A percentile compares a stretch with the other conserved stretches of the same genome.
phyloP scores from a whole-genome alignment of 2,329 filamentous ascomycete species.

The Aspergillus latus region DNA sequence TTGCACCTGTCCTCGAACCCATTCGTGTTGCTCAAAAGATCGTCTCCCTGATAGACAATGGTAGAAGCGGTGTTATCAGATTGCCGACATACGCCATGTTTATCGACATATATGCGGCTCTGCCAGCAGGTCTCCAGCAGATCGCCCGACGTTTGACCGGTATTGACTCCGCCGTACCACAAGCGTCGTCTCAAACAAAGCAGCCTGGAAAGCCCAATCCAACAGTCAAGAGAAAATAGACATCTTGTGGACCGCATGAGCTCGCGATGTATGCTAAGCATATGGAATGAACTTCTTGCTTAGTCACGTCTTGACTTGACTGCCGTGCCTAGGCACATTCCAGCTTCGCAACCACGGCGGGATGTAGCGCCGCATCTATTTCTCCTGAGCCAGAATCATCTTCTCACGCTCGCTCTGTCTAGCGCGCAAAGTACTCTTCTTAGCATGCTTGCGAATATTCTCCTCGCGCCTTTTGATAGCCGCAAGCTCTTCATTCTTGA shows the following conservation, averaged over 20 bases:
- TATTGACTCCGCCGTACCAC: constrained; percentile 74
- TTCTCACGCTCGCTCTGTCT: constrained; percentile 83
- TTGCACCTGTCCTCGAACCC: constrained; percentile 84
- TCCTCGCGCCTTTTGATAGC: constrained; percentile 88
- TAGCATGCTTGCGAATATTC: constrained; percentile 88
- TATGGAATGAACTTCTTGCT: background rate
- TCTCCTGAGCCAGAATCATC: constrained; percentile 73
- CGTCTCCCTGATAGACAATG: constrained; percentile 74
- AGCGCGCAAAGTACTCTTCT: constrained; percentile 71
- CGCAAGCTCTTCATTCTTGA: constrained; percentile 85
- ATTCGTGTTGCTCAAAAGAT: constrained; percentile 87
- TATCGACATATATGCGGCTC: constrained; percentile 73
- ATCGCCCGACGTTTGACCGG: constrained; percentile 69
- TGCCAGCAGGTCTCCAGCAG: constrained; percentile 74
- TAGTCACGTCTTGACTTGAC: background rate
- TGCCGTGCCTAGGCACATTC: background rate
- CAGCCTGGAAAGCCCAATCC: constrained; percentile 17
- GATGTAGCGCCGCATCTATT: constrained; percentile 43
- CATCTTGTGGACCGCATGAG: background rate
- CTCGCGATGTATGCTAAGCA: too few species aligned
- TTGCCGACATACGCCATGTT: constrained; percentile 82
- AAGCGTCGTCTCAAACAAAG: constrained; percentile 23
- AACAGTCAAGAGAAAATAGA: constrained; percentile 25
- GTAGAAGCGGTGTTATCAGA: constrained; percentile 71
- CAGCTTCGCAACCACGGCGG: background rate